Base-by-base conservation (phyloP, 257 asterid species). In the Hygrophila difformis region DNA sequence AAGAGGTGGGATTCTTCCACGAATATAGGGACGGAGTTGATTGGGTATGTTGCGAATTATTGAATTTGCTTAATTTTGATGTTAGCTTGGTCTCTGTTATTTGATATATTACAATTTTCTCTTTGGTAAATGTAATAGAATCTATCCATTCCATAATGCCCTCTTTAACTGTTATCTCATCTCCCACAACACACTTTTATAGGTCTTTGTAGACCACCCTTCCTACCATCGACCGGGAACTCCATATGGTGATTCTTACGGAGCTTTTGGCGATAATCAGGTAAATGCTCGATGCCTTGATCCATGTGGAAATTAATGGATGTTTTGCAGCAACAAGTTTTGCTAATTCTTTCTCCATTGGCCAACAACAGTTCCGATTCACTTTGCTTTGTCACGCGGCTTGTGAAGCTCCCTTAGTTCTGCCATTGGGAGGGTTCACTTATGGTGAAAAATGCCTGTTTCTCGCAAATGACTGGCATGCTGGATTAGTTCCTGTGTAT, bases 191-290 rank as follows among this genome's bases (percentile, higher is more conserved):
- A 18, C 28, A 23, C 38, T 39, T 23, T 62, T 35, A 47, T 67
- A 91, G 99, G 84, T 91, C 8, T 91, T 86, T 61, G 76, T 91
- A 56, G 96, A 86, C 49, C 99, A 91, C 59, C 81, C 82, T 58
- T 76, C 93, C 0, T 91, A 71, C 65, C 87, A 64, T 23, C 81
- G 99, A 43, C 88, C 89, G n/a, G 98, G 98, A 51, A 86, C 82
- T 43, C 98, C 98, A 8, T 91, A 91, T 54, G 98, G 98, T 26
- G 98, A 86, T 78, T 53, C 16, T 23, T 64, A 39, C 65, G 98
- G 98, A 58, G 95, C 98, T 53, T 91, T 86, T 74, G 89, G 94
- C 59, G 98, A 91, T 75, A 91, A 91, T 58, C 98, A 91, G 93
- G 99, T 91, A 57, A 15, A 29, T 59, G 15, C 28, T 51, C 53